phyloP scores from a whole-genome alignment of 768 basidiomycete genomes.

The Tricholoma terreum region DNA sequence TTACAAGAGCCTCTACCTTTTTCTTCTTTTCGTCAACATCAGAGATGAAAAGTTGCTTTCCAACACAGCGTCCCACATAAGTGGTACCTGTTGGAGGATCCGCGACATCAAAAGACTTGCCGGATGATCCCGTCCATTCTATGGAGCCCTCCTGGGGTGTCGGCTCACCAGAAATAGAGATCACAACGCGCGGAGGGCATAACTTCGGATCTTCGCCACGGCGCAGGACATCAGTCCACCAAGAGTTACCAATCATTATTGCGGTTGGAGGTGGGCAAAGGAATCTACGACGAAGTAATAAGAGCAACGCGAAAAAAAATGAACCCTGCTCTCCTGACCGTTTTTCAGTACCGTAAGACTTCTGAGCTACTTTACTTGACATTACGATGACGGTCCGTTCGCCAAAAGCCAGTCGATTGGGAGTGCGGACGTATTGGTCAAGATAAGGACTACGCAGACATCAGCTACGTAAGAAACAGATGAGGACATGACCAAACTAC shows the following conservation, averaged over 20 bases:
- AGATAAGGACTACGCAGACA: constrained; percentile 60
- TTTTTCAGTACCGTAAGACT: constrained; percentile 95
- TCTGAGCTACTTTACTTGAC: constrained; percentile 98
- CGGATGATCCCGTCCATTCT: constrained; percentile 84
- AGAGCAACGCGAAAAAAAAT: constrained; percentile 3
- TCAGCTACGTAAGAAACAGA: constrained; percentile 15
- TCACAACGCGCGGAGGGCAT: constrained; percentile 75
- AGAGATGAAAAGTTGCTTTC: constrained; percentile 93
- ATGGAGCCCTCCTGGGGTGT: constrained; percentile 80
- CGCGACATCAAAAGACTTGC: constrained; percentile 79
- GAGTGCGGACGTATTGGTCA: constrained; percentile 80
- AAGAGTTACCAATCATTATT: constrained; percentile 89
- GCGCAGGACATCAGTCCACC: constrained; percentile 85
- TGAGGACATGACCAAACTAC: constrained; percentile 34
- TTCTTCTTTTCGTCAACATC: constrained; percentile 95
- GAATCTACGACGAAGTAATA: constrained; percentile 50
- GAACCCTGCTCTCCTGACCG: constrained; percentile 43
- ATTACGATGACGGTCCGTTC: constrained; percentile 94
- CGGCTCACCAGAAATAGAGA: constrained; percentile 91
- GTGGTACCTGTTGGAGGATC: constrained; percentile 81
- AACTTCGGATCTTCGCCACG: constrained; percentile 73
- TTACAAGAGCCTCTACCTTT: constrained; percentile 91
- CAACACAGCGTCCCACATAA: constrained; percentile 89
- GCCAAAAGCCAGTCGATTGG: constrained; percentile 85
- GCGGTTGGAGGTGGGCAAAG: constrained; percentile 93